Conservation (phyloP, 345 rosid species). For the Heritiera fomes region DNA sequence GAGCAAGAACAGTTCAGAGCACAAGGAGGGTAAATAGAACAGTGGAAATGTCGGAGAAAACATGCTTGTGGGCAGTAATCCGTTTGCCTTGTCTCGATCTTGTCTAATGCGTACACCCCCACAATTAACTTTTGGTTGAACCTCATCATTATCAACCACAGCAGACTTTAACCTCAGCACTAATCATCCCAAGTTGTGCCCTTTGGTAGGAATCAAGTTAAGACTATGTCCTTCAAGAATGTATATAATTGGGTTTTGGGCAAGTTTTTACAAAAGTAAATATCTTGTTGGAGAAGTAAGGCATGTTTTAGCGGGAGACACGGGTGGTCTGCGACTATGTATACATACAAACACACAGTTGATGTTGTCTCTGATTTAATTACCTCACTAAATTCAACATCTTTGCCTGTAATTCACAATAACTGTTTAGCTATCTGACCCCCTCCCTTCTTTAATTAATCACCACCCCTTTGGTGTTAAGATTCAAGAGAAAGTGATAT, state of each 20-base stretch:
- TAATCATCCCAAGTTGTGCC: neutral
- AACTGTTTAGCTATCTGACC: neutral
- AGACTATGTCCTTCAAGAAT: neutral
- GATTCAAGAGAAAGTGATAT: too few species aligned
- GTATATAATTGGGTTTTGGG: neutral
- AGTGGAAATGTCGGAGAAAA: neutral
- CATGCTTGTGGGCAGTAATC: neutral
- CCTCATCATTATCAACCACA: neutral
- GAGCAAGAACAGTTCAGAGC: neutral
- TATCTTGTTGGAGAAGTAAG: slow-evolving; percentile 25
- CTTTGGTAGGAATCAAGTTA: slow-evolving; percentile 6
- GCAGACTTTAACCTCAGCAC: neutral
- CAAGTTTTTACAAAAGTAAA: slow-evolving; percentile 11
- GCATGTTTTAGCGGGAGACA: slow-evolving; percentile 30
- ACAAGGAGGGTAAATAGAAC: neutral
- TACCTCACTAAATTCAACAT: slow-evolving; percentile 15
- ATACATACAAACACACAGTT: slow-evolving; percentile 15
- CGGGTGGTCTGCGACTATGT: slow-evolving; percentile 33
- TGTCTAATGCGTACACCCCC: neutral
- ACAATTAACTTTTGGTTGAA: neutral
- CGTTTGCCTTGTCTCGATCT: neutral
- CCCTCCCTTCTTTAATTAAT: neutral
- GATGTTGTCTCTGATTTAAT: slow-evolving; percentile 15
- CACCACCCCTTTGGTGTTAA: too few species aligned
- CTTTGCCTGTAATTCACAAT: slow-evolving; percentile 8